These are phyloP conservation scores for Pseudopediastrum boryanum DNA, from an alignment of 139 green algal species.

Conservation along the genomic window DNA sequence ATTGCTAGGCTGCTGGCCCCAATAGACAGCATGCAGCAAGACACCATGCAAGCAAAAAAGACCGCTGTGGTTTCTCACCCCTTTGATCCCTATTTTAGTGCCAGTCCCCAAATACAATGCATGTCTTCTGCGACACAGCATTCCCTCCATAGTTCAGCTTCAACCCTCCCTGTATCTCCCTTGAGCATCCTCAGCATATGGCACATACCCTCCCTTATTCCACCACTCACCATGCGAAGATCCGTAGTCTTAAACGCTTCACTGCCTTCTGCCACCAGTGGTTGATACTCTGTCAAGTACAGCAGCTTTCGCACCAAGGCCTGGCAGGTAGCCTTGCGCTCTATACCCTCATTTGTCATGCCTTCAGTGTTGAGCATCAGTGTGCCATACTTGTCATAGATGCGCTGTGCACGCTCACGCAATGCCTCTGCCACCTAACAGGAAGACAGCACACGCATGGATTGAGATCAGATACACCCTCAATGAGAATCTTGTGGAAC, in stretches of 20 bases:
- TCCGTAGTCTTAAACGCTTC: conserved; percentile 55
- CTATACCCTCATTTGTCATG: conserved; percentile 66
- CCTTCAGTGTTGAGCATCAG: conserved; percentile 85
- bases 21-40: too few relatives aligned
- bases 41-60: not conserved
- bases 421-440: conserved; percentile 83
- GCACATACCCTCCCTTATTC: not conserved
- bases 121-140: not conserved
- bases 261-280: conserved; percentile 65
- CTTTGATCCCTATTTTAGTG: not conserved
- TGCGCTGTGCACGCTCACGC: conserved; percentile 75
- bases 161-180: not conserved
- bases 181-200: not conserved
- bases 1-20: too few relatives aligned
- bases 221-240: conserved; percentile 57
- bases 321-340: conserved; percentile 86
- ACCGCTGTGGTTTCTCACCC: not conserved
- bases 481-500: too few relatives aligned
- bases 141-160: not conserved
- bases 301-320: conserved; percentile 94
- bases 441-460: too few relatives aligned
- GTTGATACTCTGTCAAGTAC: conserved; percentile 84
- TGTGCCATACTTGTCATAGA: conserved; percentile 89
- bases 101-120: not conserved
- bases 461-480: too few relatives aligned